Evolutionary conservation across 768 basidiomycete genomes (phyloP), one percentile per base, ranked within the genome.

Genomic region (Chlorophyllum brunneum): DNA sequence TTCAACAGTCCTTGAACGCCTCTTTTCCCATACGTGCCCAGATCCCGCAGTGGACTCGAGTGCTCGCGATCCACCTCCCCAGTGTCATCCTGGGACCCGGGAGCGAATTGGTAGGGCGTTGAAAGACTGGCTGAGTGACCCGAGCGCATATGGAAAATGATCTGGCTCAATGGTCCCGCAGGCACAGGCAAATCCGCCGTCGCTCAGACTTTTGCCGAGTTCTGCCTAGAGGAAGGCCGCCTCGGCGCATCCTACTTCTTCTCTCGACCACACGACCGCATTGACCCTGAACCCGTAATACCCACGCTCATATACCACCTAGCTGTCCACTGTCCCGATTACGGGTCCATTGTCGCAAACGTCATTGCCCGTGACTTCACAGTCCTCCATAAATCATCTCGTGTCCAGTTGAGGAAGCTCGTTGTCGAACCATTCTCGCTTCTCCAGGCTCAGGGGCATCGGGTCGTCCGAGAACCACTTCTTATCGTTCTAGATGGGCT

Each of bases 191-290:
- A 52, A 40, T 40, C 45, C 6, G 50, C 55, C 9, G 34, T 56
- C 11, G 36, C 55, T 0, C 45, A 52, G 33, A 56, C 51, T 5
- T 15, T 56, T n/a, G 45, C 38, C 13, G 33, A 46, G 11, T 36
- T n/a, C 11, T 31, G 36, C 9, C 5, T 10, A 0, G 18, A 48
- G n/a, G 20, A 23, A 4, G 30, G 38, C 5, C 5, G 16, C 0
- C 41, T 56, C 2, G 55, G 55, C 9, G 55, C 50, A 2, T 26
- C 45, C 1, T 53, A 33, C 46, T 56, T 56, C 38, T 48, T 51
- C 20, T 52, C 50, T 5, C 5, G 50, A n/a, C 10, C 23, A 8
- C 34, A 44, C n/a, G 3, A 48, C 11, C 41, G 31, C 2, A n/a
- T 18, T 23, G 23, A 37, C n/a, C 27, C 9, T 23, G 9, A 10